Percentiles rank a stretch among this genome's conserved stretches.
These are phyloP conservation scores for Rhinocladiella similis DNA, from an alignment of 2,329 filamentous ascomycete genomes.

Conservation along the genomic window DNA sequence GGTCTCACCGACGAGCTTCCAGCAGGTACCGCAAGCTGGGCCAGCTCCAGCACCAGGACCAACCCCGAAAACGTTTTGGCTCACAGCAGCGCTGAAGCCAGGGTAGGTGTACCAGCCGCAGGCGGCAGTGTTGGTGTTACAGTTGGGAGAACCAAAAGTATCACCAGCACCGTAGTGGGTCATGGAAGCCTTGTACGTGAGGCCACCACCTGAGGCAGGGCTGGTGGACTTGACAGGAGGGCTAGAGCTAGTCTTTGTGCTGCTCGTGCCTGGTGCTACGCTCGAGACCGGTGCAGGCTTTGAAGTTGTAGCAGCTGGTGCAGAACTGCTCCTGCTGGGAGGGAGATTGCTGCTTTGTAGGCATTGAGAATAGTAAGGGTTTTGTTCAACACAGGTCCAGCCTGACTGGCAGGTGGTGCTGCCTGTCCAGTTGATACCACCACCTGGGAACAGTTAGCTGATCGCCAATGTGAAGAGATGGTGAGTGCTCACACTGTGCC, in stretches of 20 bases:
- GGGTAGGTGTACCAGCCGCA: conserved; percentile 36
- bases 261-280: background rate
- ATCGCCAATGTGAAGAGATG: no score
- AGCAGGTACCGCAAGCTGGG: conserved; percentile 43
- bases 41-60: conserved; percentile 39
- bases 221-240: conserved; percentile 7
- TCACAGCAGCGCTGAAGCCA: conserved; percentile 41
- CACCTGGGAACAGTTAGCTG: conserved; percentile 33
- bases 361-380: conserved; percentile 42
- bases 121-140: conserved; percentile 39
- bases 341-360: conserved; percentile 18
- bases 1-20: conserved; percentile 37
- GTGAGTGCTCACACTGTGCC: conserved; percentile 20
- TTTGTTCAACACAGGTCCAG: conserved; percentile 36
- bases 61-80: conserved; percentile 41
- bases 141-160: conserved; percentile 35
- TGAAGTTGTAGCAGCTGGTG: background rate
- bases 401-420: conserved; percentile 36
- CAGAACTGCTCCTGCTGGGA: background rate
- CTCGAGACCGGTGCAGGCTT: background rate
- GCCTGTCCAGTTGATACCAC: conserved; percentile 37
- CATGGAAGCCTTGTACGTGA: conserved; percentile 34
- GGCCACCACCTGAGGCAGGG: conserved; percentile 6
- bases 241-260: background rate
- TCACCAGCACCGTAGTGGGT: conserved; percentile 39